phyloP scores from a whole-genome alignment of 1,139 yeast genomes.

The Yamadazyma trypodendri region DNA sequence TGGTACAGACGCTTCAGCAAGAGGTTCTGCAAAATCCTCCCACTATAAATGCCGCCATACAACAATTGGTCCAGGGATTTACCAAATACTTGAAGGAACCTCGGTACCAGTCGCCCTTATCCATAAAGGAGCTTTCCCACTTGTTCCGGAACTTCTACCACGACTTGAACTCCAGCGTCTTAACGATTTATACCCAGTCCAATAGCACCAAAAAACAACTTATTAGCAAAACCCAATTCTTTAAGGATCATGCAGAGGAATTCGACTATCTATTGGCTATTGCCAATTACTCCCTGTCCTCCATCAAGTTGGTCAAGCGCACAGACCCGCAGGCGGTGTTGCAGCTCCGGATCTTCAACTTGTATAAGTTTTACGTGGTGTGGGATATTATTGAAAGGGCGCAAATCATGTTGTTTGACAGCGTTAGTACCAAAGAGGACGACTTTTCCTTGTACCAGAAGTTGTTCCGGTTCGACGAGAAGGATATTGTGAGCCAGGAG shows the following conservation, averaged over 20 bases:
- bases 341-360: slow-evolving; percentile 43
- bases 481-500: slow-evolving; percentile 37
- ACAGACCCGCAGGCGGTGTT: slow-evolving; percentile 35
- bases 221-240: slow-evolving; percentile 29
- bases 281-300: slow-evolving; percentile 40
- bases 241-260: slow-evolving; percentile 29
- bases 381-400: slow-evolving; percentile 35
- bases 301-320: slow-evolving; percentile 40
- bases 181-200: slow-evolving; percentile 37
- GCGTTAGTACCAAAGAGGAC: slow-evolving; percentile 26
- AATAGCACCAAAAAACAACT: slow-evolving; percentile 40
- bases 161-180: slow-evolving; percentile 37
- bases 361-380: slow-evolving; percentile 38
- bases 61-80: slow-evolving; percentile 28
- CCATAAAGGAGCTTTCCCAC: slow-evolving; percentile 32
- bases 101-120: slow-evolving; percentile 41
- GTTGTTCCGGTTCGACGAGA: slow-evolving; percentile 39
- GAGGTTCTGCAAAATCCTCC: slow-evolving; percentile 5
- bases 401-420: slow-evolving; percentile 29
- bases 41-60: slow-evolving; percentile 15
- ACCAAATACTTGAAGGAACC: slow-evolving; percentile 43
- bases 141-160: slow-evolving; percentile 36
- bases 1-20: slow-evolving; percentile 5
- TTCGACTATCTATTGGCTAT: slow-evolving; percentile 46
- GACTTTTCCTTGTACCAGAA: slow-evolving; percentile 37